phyloP scores from a whole-genome alignment of 768 basidiomycete genomes.

The Nidularia sp. region DNA sequence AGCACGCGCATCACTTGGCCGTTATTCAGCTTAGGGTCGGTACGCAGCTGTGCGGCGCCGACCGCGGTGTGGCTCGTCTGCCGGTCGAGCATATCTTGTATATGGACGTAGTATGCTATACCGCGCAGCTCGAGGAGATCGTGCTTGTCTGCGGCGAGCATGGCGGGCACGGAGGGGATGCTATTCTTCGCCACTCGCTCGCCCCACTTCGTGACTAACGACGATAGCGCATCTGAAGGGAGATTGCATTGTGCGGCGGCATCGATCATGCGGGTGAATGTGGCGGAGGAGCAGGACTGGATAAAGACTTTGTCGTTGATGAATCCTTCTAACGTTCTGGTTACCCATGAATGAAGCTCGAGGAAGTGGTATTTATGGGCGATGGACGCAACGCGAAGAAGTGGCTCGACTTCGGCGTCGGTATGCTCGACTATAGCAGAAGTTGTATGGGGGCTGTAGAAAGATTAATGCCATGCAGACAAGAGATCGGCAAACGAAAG shows the following conservation, averaged over 20 bases:
- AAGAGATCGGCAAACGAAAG: background rate
- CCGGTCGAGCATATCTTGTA: conserved; percentile 27
- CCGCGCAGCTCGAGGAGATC: conserved; percentile 26
- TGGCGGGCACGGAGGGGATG: conserved; percentile 32
- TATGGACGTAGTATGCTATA: conserved; percentile 30
- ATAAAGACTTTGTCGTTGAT: conserved; percentile 19
- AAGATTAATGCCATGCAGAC: background rate
- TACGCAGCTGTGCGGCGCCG: conserved; percentile 25
- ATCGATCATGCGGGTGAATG: conserved; percentile 25
- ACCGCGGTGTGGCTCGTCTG: conserved; percentile 15
- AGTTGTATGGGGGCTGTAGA: background rate
- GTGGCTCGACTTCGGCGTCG: conserved; percentile 26
- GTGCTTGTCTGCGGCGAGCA: conserved; percentile 28
- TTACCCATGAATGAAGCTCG: conserved; percentile 40
- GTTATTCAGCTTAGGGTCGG: conserved; percentile 29
- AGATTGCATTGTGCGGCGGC: conserved; percentile 12
- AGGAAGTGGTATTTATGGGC: conserved; percentile 46
- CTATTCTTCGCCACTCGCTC: conserved; percentile 21
- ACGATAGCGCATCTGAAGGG: conserved; percentile 15
- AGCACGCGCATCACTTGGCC: conserved; percentile 30
- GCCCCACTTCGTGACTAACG: conserved; percentile 22
- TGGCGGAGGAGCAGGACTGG: conserved; percentile 28
- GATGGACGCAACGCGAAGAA: conserved; percentile 41
- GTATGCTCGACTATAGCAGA: conserved; percentile 22
- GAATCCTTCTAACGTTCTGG: conserved; percentile 25